Conservation (phyloP, 164 flowering plant species). For the Tetrastigma voinierianum region DNA sequence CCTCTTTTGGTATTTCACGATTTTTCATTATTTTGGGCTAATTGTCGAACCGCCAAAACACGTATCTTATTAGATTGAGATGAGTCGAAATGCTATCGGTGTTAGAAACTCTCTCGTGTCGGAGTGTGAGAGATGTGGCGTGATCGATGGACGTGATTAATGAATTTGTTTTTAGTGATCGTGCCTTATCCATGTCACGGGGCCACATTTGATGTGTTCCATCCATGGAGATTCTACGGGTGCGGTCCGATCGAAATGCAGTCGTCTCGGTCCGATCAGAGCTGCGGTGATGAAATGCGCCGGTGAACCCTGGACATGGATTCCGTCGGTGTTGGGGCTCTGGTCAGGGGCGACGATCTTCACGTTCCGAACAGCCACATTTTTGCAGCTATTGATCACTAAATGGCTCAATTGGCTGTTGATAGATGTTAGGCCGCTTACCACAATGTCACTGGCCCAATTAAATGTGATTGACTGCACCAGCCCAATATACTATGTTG, state of each 20-base stretch:
- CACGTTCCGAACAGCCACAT: slow-evolving; percentile 28
- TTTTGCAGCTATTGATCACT: slow-evolving; percentile 27
- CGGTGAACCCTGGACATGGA: slow-evolving; percentile 37
- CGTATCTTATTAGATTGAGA: too few relatives aligned
- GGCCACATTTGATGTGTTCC: slow-evolving; percentile 33
- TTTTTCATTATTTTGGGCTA: too few relatives aligned
- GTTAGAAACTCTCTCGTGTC: too few relatives aligned
- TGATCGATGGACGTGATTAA: not conserved
- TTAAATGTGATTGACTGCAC: slow-evolving; percentile 32
- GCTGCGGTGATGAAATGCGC: slow-evolving; percentile 21
- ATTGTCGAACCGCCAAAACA: too few relatives aligned
- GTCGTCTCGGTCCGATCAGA: slow-evolving; percentile 45
- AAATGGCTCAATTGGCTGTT: slow-evolving; percentile 47
- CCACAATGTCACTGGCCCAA: slow-evolving; percentile 23
- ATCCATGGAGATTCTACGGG: slow-evolving; percentile 35
- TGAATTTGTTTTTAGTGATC: not conserved
- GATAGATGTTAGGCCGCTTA: slow-evolving; percentile 39
- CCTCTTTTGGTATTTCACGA: too few relatives aligned
- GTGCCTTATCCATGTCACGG: slow-evolving; percentile 65
- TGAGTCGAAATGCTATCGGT: too few relatives aligned
- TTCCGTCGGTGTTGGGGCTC: slow-evolving; percentile 67
- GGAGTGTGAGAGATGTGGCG: too few relatives aligned
- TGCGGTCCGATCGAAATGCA: slow-evolving; percentile 50
- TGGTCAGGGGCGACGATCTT: slow-evolving; percentile 34
- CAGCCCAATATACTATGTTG: not conserved